Percentiles rank a stretch among this genome's conserved stretches.
phyloP scores from a whole-genome alignment of 2,329 filamentous ascomycete genomes.

The Scedosporium minutisporum region DNA sequence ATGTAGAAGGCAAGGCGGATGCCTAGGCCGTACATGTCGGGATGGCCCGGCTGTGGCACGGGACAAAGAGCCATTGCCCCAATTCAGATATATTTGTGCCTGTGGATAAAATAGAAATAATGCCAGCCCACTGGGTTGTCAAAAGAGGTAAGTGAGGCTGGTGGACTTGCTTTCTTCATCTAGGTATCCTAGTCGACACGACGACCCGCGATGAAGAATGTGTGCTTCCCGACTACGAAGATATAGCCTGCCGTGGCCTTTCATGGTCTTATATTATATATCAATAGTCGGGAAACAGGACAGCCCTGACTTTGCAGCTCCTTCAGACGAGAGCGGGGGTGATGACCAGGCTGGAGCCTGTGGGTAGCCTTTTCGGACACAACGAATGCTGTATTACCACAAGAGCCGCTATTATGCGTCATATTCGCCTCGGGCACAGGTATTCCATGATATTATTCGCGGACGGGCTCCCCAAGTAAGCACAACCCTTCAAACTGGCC shows the following conservation, averaged over 20 bases:
- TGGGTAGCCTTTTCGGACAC: not conserved
- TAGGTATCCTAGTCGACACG: too few relatives aligned
- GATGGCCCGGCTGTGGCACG: conserved; percentile 10
- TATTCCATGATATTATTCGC: not conserved
- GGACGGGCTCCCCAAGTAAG: not conserved
- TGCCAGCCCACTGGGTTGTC: not conserved
- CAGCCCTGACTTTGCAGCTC: not conserved
- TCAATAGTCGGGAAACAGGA: too few relatives aligned
- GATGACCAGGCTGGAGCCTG: not conserved
- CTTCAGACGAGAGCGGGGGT: not conserved
- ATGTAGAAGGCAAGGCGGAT: conserved; percentile 24
- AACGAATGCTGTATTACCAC: not conserved
- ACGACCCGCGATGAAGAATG: too few relatives aligned
- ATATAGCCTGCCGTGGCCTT: too few relatives aligned
- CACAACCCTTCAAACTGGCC: not conserved
- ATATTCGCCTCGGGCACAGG: not conserved
- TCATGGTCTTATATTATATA: too few relatives aligned
- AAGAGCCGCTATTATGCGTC: not conserved
- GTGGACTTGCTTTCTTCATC: too few relatives aligned
- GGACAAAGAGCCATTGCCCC: not conserved
- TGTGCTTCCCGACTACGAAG: too few relatives aligned
- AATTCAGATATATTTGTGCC: not conserved
- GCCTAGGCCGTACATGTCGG: conserved; percentile 25
- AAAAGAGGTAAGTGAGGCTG: not conserved
- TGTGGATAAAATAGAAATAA: too few relatives aligned